Base-by-base conservation (phyloP, 164 flowering plant species). In the Dillenia suffruticosa region DNA sequence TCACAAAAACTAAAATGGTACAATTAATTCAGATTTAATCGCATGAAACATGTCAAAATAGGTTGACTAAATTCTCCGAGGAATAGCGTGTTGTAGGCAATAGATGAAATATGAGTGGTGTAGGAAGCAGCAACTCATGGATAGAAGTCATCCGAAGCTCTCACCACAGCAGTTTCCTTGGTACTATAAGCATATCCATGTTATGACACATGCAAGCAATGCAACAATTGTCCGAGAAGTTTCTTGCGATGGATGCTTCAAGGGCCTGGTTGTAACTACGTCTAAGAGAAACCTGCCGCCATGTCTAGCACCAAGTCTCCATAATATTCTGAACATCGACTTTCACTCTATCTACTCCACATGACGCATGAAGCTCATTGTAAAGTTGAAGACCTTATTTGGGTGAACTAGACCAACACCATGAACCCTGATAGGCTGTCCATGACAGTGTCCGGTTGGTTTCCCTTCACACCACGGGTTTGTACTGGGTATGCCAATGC, bases 1-100 rank as follows among this genome's bases (percentile, higher is more conserved):
- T 26, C 40, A 26, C 40, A 26, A 26, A 26, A 26, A 26, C 40
- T 26, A 26, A 26, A 26, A 26, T 26, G 40, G 40, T 26, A 26
- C 3, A 26, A 26, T 26, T 26, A 26, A 26, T 26, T 45, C 26
- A 51, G 9, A 9, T 40, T 9, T 13, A 49, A 92, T 83, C 68
- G 89, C 97, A 61, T 94, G 98, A 70, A 91, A 94, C 98, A 94
- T 94, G 64, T 94, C 98, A 97, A 97, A 94, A 58, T 91, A 24
- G 98, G 97, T 56, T 81, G 95, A 96, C 91, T 94, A 68, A 94
- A 86, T 65, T 94, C 98, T 17, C 98, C 97, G 1, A 94, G 92
- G 79, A 94, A 94, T 8, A 94, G 75, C 3, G 89, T 76, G 70
- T 94, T 94, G 71, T 94, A 94, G n/a, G 92, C 95, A 48, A 94